Base-by-base conservation (phyloP, 2,329 filamentous ascomycete genomes). In the Exophiala sideris region DNA sequence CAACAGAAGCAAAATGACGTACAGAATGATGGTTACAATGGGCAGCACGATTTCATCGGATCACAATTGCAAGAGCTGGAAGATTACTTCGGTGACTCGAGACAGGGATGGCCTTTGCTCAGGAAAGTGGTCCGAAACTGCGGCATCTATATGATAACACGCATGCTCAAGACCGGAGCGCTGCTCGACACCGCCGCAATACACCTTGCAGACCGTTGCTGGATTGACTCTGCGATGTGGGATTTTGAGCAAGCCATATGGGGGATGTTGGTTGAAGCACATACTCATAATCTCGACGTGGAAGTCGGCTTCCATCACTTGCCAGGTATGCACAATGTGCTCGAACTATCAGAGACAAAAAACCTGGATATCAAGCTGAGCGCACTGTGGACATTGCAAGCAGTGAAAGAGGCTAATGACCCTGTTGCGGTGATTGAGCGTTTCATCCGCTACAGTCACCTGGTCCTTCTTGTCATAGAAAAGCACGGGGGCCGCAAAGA, bases 1-100 rank as follows among this genome's bases (percentile, higher is more conserved):
- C 8, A 52, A 20, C 57, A 56, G 20, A 50, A 38, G 46, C n/a
- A 59, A 29, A 42, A 24, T 18, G 56, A 59, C 24, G 33, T 47
- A 3, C 33, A 44, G 24, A 40, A 50, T 8, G 40, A 56, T 42
- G 41, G 46, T 14, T 53, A 53, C 21, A 44, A 56, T 12, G 50
- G 53, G 14, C 42, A 54, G 24, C 21, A 29, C 16, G 57, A 59
- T 36, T 33, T 53, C 14, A 39, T 56, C 18, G 50, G 34, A 6
- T 32, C 44, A 21, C 29, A 39, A 6, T 16, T 54, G 20, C 38
- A 59, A 46, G 54, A 52, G n/a, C 39, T 56, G 12, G 49, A 59
- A 35, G 46, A 52, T 34, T 46, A 29, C 45, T 59, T 56, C 21
- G 57, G 48, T 18, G 14, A 49, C 32, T 36, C 46, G 14, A 41